phyloP scores from a whole-genome alignment of 179 eudicot genomes.

The Sideroxylon spinosum region DNA sequence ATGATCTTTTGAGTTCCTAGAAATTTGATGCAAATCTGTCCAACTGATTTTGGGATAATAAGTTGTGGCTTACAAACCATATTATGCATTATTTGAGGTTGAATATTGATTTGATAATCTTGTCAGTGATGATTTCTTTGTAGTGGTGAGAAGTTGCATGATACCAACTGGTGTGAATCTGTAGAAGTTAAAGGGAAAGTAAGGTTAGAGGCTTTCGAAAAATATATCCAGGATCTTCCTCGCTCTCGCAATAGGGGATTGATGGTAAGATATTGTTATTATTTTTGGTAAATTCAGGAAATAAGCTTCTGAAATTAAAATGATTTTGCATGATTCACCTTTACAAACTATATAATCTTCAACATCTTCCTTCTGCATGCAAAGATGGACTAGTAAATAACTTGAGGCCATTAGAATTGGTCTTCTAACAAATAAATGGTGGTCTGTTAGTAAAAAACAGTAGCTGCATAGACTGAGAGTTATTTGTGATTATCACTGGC shows the following conservation, averaged over 20 bases:
- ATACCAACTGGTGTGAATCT: constrained; percentile 53
- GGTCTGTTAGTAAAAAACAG: neutral
- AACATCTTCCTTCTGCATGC: neutral
- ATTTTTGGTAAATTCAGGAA: neutral
- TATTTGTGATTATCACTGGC: neutral
- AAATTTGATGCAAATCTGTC: neutral
- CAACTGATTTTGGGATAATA: neutral
- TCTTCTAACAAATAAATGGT: neutral
- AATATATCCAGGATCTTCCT: constrained; percentile 83
- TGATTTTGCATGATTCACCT: constrained; percentile 13
- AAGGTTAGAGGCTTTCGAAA: constrained; percentile 77
- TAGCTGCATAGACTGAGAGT: neutral
- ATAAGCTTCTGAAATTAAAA: neutral
- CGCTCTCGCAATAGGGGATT: constrained; percentile 79
- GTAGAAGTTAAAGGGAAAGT: constrained; percentile 85
- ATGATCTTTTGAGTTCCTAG: neutral
- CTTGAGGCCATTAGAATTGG: neutral
- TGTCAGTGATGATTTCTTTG: constrained; percentile 33
- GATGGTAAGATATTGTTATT: constrained; percentile 52
- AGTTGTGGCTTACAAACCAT: neutral
- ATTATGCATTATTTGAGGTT: constrained; percentile 2
- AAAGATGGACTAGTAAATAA: neutral
- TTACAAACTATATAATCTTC: neutral
- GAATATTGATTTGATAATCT: constrained; percentile 18
- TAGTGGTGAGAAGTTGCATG: constrained; percentile 84